These are phyloP conservation scores for Cercophora sp. DNA, from an alignment of 495 filamentous ascomycete species.

Conservation along the genomic window DNA sequence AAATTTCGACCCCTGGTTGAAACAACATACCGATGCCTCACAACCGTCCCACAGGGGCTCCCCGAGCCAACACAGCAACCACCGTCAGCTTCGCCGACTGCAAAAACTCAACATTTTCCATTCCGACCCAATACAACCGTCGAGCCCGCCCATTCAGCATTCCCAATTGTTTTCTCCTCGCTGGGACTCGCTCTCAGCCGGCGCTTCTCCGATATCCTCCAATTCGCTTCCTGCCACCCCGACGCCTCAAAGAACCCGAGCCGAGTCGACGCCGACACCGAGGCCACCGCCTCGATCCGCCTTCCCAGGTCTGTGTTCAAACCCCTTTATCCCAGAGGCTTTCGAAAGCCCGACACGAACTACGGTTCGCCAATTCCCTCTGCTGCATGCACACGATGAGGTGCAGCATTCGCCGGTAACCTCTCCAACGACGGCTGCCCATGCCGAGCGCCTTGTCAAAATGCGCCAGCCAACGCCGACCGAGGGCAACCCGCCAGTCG, in stretches of 20 bases:
- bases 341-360: constrained; percentile 14
- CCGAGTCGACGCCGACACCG: constrained; percentile 24
- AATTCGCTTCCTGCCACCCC: constrained; percentile 11
- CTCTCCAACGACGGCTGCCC: constrained; percentile 20
- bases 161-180: constrained; percentile 33
- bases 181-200: constrained; percentile 41
- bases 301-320: constrained; percentile 32
- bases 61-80: constrained; percentile 23
- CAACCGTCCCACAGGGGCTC: too few relatives aligned
- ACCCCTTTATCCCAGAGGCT: constrained; percentile 30
- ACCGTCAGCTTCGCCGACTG: constrained; percentile 19
- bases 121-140: background rate
- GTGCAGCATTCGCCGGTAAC: constrained; percentile 12
- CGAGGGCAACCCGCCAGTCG: constrained; percentile 20
- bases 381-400: constrained; percentile 27
- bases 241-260: constrained; percentile 16
- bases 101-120: constrained; percentile 19
- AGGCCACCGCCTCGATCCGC: constrained; percentile 21
- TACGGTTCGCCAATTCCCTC: constrained; percentile 22
- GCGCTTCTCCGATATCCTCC: constrained; percentile 10
- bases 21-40: constrained; percentile 22
- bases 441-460: constrained; percentile 22
- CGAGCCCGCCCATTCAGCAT: constrained; percentile 15
- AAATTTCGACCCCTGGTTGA: constrained; percentile 27
- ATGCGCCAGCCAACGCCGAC: constrained; percentile 19